phyloP scores from a whole-genome alignment of 306 rosid species.

The Medicago truncatula region DNA sequence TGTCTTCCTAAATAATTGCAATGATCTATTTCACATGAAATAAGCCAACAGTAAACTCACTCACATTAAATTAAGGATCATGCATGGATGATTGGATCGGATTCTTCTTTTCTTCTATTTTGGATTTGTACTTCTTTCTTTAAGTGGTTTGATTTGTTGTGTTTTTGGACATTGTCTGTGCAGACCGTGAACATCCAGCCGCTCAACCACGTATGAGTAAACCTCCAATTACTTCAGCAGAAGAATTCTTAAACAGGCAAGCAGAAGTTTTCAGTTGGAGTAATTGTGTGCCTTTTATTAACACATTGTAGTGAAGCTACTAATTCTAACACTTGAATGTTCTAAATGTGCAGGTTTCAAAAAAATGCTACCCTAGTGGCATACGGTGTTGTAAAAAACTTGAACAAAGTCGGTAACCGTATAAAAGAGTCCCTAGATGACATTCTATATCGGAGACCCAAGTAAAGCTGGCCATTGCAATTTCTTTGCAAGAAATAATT shows the following conservation, averaged over 20 bases:
- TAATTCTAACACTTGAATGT: constrained; percentile 30
- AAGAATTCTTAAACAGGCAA: constrained; percentile 83
- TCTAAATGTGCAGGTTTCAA: constrained; percentile 62
- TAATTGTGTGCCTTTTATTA: not conserved
- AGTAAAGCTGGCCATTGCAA: constrained; percentile 45
- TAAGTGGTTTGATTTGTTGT: not conserved
- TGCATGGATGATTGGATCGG: constrained; percentile 14
- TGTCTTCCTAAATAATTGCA: not conserved
- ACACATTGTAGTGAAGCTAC: not conserved
- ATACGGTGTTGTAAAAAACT: constrained; percentile 74
- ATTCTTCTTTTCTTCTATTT: constrained; percentile 17
- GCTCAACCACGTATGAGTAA: constrained; percentile 63
- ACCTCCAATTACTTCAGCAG: constrained; percentile 59
- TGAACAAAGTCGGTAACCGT: constrained; percentile 70
- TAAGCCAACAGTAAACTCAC: no score
- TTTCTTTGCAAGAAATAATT: not conserved
- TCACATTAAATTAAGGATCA: not conserved
- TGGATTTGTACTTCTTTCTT: not conserved
- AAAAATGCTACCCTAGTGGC: constrained; percentile 86
- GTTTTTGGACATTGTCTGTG: constrained; percentile 29
- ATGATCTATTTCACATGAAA: not conserved
- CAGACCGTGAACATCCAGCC: constrained; percentile 51
- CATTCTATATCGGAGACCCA: constrained; percentile 73
- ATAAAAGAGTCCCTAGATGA: constrained; percentile 70
- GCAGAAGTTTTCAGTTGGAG: constrained; percentile 28